Conservation (phyloP, 176 grass and related monocot species). For the Paspalum vaginatum region DNA sequence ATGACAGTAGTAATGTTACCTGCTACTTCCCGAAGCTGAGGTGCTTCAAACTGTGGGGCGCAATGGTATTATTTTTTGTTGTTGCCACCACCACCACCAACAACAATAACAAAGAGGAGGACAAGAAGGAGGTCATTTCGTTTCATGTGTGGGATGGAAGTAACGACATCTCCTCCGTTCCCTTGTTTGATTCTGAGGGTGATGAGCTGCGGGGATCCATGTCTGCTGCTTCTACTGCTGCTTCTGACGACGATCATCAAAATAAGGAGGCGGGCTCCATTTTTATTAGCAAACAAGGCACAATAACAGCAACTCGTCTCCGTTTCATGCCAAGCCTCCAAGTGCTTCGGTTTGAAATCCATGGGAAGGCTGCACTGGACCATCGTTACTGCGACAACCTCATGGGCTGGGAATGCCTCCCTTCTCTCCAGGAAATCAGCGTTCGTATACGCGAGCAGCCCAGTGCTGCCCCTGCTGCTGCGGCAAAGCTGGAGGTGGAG, state of each 20-base stretch:
- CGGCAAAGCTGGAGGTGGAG: too few species aligned
- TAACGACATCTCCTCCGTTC: too few species aligned
- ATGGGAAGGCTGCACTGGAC: not conserved
- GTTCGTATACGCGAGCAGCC: too few species aligned
- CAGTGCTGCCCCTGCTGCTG: too few species aligned
- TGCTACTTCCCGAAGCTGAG: not conserved
- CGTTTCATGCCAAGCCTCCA: not conserved
- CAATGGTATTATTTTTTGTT: not conserved
- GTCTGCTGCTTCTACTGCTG: too few species aligned
- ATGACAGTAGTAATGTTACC: not conserved
- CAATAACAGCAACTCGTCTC: not conserved
- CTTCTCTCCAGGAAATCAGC: too few species aligned
- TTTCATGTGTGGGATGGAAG: not conserved
- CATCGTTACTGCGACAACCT: not conserved
- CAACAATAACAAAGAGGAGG: not conserved
- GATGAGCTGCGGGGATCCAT: too few species aligned
- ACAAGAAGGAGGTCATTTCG: not conserved
- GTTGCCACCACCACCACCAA: too few species aligned
- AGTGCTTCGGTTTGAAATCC: not conserved
- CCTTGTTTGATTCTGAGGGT: too few species aligned
- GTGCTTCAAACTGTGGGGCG: accelerated
- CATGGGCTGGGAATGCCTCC: not conserved
- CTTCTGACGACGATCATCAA: too few species aligned
- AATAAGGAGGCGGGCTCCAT: too few species aligned
- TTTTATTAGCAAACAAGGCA: not conserved